Evolutionary conservation across 345 rosid species (phyloP), one percentile per base, ranked within the genome.

Genomic region (Populus simonii): DNA sequence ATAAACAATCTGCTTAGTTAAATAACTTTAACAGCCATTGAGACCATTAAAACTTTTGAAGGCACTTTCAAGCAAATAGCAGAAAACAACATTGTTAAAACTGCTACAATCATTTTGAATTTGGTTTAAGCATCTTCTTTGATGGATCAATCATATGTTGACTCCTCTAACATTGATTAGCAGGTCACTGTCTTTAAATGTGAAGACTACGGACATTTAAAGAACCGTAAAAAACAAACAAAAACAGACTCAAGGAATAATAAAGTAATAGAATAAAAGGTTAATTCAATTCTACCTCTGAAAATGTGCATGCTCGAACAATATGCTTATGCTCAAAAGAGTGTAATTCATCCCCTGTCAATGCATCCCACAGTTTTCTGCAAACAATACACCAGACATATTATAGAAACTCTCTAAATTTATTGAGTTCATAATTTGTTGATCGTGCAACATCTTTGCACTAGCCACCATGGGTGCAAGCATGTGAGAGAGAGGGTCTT

Each of bases 311-410:
- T 31, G 88, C 88, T 45, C 88, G 76, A 76, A 85, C 88, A 69
- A 85, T 85, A 66, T 85, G 88, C 81, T 83, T 85, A 74, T 85
- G 88, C 45, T 83, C 88, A 62, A 85, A 85, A 17, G 88, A 85
- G 70, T 83, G 88, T 27, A 85, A 41, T 49, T 55, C 86, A 66
- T 83, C 84, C 43, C 88, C 88, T 3, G 84, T 81, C 79, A 85
- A 85, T 11, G 88, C 86, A 76, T 85, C 84, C 86, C 88, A 85
- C 70, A 85, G 74, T 81, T 83, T 85, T 75, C 88, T 85, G 84
- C 71, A 83, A 62, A 68, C 39, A 49, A 72, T 53, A 41, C 53
- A 74, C 57, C 47, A 53, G 66, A 49, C 25, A 29, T 33, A 67
- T n/a, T 75, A 20, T 17, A 59, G 18, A 70, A 29, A 43, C 41